Evolutionary conservation across 371 early-diverging fungal species (phyloP).

Genomic region (Lichtheimia ornata): DNA sequence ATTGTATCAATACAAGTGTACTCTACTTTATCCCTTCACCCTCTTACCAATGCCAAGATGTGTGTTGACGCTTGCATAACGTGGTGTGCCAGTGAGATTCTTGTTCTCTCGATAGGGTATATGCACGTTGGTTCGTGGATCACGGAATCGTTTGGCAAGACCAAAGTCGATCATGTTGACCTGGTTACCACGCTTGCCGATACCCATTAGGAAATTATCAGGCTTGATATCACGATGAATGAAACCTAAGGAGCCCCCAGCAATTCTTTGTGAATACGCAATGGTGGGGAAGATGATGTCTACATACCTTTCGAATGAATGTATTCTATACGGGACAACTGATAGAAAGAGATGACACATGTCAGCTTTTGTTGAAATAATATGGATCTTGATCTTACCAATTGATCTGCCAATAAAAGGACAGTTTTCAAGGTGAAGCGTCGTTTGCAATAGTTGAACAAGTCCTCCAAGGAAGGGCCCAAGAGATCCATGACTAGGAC

Average conservation of each 20-base stretch:
- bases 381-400: conserved; percentile 63
- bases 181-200: conserved; percentile 91
- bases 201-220: conserved; percentile 99
- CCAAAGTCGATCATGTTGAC: conserved; percentile 99
- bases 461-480: conserved; percentile 98
- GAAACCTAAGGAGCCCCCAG: conserved; percentile 22
- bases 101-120: conserved; percentile 98
- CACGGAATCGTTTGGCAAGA: conserved; percentile 95
- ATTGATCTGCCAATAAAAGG: conserved; percentile 96
- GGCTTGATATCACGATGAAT: conserved; percentile 93
- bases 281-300: background rate
- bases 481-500: conserved; percentile 98
- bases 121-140: conserved; percentile 94
- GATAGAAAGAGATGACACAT: conserved; percentile 12
- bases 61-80: conserved; percentile 99
- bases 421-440: conserved; percentile 98
- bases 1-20: too few relatives aligned
- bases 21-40: background rate
- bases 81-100: conserved; percentile 99
- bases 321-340: conserved; percentile 97
- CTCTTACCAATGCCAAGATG: conserved; percentile 91
- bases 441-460: conserved; percentile 97
- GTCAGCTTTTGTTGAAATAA: conserved; percentile 2
- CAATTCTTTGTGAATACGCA: too few relatives aligned
- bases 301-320: conserved; percentile 86